Conservation (phyloP, 208 protist genomes). For the Trypanosoma theileri region DNA sequence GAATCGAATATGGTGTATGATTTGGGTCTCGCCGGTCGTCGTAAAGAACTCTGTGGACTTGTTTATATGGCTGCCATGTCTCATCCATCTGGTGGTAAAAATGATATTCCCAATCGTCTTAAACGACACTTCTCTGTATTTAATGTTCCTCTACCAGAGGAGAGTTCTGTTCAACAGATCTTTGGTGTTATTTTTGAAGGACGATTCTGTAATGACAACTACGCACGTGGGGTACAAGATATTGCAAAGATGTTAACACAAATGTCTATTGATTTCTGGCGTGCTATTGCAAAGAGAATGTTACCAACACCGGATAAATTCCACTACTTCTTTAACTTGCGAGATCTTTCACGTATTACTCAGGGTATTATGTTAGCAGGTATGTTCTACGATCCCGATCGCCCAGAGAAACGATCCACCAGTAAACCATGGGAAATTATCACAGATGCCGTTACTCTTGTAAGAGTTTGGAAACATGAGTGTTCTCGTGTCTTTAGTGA, state of each 20-base stretch:
- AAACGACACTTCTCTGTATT: conserved; percentile 97
- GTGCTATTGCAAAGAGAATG: conserved; percentile 91
- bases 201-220: conserved; percentile 90
- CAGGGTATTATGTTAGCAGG: conserved; percentile 93
- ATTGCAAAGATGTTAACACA: conserved; percentile 87
- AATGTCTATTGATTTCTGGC: conserved; percentile 94
- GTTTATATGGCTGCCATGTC: conserved; percentile 97
- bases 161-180: conserved; percentile 93
- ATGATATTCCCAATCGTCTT: conserved; percentile 97
- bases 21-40: conserved; percentile 90
- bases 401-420: conserved; percentile 82
- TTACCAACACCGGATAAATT: conserved; percentile 97
- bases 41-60: conserved; percentile 93
- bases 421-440: conserved; percentile 87
- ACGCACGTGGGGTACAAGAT: conserved; percentile 82
- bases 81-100: conserved; percentile 97
- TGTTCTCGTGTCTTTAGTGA: conserved; percentile 96
- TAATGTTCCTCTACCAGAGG: conserved; percentile 96
- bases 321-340: conserved; percentile 99
- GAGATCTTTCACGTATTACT: conserved; percentile 96
- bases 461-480: conserved; percentile 97
- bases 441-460: conserved; percentile 70
- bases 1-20: conserved; percentile 88
- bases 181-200: conserved; percentile 92
- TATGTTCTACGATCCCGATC: conserved; percentile 85